Percentiles rank a stretch among this genome's conserved stretches.
Conservation (phyloP, 805 yeast species). For the Ogataea nitratoaversa region DNA sequence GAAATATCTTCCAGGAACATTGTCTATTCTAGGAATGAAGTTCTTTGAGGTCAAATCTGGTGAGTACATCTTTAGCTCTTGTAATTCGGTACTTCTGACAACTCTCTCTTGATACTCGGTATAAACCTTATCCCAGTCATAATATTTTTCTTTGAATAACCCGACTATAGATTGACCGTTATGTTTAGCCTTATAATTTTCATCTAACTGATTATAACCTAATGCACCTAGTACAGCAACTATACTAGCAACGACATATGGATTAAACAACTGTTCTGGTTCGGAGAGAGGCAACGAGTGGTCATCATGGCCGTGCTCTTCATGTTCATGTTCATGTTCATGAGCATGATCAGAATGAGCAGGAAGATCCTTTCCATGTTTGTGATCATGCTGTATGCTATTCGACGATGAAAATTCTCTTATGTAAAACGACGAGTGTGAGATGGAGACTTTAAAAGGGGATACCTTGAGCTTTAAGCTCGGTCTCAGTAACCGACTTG, state of each 20-base stretch:
- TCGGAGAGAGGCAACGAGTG: slow-evolving; percentile 20
- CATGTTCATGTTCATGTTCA: slow-evolving; percentile 17
- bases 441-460: too few relatives aligned
- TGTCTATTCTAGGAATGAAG: slow-evolving; percentile 22
- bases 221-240: slow-evolving; percentile 27
- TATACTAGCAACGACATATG: slow-evolving; percentile 18
- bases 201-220: slow-evolving; percentile 46
- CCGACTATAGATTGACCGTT: slow-evolving; percentile 25
- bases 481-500: too few relatives aligned
- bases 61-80: slow-evolving; percentile 16
- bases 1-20: slow-evolving; percentile 30
- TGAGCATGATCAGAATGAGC: slow-evolving; percentile 12
- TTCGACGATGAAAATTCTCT: too few relatives aligned
- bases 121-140: slow-evolving; percentile 20
- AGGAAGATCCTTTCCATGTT: slow-evolving; percentile 9
- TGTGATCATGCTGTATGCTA: slow-evolving; percentile 2
- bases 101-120: slow-evolving; percentile 22
- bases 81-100: slow-evolving; percentile 15
- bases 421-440: too few relatives aligned
- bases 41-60: slow-evolving; percentile 13
- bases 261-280: slow-evolving; percentile 27
- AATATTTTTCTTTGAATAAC: slow-evolving; percentile 11
- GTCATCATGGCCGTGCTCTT: slow-evolving; percentile 16
- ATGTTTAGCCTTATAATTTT: slow-evolving; percentile 45
- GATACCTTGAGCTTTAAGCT: too few relatives aligned